phyloP scores from a whole-genome alignment of 2,329 filamentous ascomycete species.

The Paecilomyces dactylethromorphus region DNA sequence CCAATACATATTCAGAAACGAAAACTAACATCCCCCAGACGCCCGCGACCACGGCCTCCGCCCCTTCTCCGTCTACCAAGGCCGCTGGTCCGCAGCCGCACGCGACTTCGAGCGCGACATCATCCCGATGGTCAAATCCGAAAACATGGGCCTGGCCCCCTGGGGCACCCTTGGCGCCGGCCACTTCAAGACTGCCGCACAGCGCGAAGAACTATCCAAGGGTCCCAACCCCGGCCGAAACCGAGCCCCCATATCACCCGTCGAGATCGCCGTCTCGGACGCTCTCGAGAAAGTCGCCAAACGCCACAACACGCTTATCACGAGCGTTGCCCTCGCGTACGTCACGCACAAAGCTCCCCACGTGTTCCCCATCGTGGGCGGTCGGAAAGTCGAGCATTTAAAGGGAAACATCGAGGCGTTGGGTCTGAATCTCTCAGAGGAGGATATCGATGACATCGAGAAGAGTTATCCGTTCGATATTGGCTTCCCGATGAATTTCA shows the following conservation, averaged over 20 bases:
- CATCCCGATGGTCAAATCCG: slow-evolving; percentile 56
- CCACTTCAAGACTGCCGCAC: slow-evolving; percentile 39
- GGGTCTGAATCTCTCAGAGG: slow-evolving; percentile 42
- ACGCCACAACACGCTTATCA: slow-evolving; percentile 10
- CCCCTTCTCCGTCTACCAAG: slow-evolving; percentile 64
- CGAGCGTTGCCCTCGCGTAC: slow-evolving; percentile 43
- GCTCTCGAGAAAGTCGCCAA: slow-evolving; percentile 13
- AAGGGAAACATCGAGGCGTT: slow-evolving; percentile 52
- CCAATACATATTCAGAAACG: neutral
- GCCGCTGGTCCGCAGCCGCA: slow-evolving; percentile 53
- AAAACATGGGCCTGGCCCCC: slow-evolving; percentile 56
- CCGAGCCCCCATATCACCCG: slow-evolving; percentile 5
- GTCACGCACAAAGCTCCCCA: slow-evolving; percentile 47
- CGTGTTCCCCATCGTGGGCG: slow-evolving; percentile 50
- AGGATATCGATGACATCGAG: slow-evolving; percentile 53
- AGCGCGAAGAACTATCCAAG: slow-evolving; percentile 20
- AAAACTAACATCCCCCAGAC: slow-evolving; percentile 29
- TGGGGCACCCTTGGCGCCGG: slow-evolving; percentile 49
- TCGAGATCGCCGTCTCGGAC: slow-evolving; percentile 13
- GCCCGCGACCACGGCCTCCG: slow-evolving; percentile 64
- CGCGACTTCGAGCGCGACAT: slow-evolving; percentile 66
- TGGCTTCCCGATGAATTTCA: slow-evolving; percentile 16
- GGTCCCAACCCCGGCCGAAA: slow-evolving; percentile 21
- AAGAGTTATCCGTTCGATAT: slow-evolving; percentile 46
- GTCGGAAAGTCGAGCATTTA: slow-evolving; percentile 47